phyloP scores from a whole-genome alignment of 2,329 filamentous ascomycete genomes.

The Aspergillus quadricinctus region DNA sequence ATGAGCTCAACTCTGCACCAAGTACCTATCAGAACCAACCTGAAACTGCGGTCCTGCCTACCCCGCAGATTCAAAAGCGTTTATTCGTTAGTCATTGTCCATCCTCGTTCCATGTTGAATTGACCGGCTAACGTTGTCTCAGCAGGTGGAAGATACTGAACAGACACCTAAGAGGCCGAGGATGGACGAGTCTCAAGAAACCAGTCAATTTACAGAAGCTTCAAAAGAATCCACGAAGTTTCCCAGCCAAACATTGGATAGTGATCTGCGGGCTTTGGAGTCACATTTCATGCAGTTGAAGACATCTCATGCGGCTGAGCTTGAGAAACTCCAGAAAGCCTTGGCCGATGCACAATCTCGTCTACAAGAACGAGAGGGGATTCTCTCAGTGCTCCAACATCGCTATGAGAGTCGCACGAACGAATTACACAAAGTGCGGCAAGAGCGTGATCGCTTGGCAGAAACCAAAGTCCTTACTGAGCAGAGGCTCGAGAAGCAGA shows the following conservation, averaged over 20 bases:
- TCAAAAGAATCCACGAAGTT: constrained; percentile 30
- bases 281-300: constrained; percentile 29
- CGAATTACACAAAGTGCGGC: constrained; percentile 34
- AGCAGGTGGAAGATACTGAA: constrained; percentile 29
- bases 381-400: constrained; percentile 36
- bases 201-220: constrained; percentile 35
- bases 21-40: constrained; percentile 5
- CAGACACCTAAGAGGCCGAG: constrained; percentile 36
- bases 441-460: constrained; percentile 31
- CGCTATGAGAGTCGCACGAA: constrained; percentile 41
- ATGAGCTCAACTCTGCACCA: constrained; percentile 19
- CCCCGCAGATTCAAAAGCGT: constrained; percentile 24
- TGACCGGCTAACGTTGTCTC: constrained; percentile 13
- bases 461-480: constrained; percentile 27
- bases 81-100: constrained; percentile 23
- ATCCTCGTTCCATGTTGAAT: background rate
- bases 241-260: constrained; percentile 28
- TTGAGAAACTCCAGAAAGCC: constrained; percentile 26
- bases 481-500: constrained; percentile 31
- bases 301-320: constrained; percentile 26
- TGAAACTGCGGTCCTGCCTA: background rate
- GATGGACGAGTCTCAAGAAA: constrained; percentile 31
- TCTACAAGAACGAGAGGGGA: constrained; percentile 29
- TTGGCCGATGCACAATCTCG: constrained; percentile 24
- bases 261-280: constrained; percentile 25